phyloP scores from a whole-genome alignment of 2,329 filamentous ascomycete genomes.

The Teratosphaeriaceae sp. region DNA sequence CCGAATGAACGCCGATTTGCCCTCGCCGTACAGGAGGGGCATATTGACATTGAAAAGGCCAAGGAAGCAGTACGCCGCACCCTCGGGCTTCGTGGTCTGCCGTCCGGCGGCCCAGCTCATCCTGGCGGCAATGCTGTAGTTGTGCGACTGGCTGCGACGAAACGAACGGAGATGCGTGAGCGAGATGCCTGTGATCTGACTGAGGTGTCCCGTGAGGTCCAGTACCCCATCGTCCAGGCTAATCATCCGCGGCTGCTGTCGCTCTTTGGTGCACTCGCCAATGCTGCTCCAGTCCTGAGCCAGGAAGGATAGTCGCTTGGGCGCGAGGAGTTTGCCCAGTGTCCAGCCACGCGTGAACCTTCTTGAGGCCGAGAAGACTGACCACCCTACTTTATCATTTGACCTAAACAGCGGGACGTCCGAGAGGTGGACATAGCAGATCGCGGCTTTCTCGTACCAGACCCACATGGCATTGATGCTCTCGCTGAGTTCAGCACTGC shows the following conservation, averaged over 20 bases:
- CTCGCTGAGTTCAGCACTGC: slow-evolving; percentile 13
- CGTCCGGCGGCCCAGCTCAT: slow-evolving; percentile 11
- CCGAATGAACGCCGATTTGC: slow-evolving; percentile 9
- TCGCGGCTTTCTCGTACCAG: slow-evolving; percentile 13
- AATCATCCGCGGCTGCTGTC: background rate
- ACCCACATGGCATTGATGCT: slow-evolving; percentile 20
- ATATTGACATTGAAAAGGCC: slow-evolving; percentile 16
- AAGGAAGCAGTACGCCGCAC: slow-evolving; percentile 12
- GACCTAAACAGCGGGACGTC: slow-evolving; percentile 4
- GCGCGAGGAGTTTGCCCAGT: background rate
- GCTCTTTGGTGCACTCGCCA: too few relatives aligned
- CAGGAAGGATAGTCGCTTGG: background rate
- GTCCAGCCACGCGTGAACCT: slow-evolving; percentile 3
- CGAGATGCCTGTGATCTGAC: background rate
- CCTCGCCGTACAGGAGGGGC: slow-evolving; percentile 14
- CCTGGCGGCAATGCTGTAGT: slow-evolving; percentile 8
- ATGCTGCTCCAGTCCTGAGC: background rate
- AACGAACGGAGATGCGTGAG: background rate
- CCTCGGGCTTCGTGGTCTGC: slow-evolving; percentile 8
- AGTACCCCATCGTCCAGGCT: background rate
- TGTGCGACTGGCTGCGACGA: background rate
- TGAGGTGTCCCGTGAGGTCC: background rate
- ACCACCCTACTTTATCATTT: background rate
- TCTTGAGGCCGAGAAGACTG: background rate
- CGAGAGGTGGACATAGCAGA: slow-evolving; percentile 12